Evolutionary conservation across 2,329 filamentous ascomycete genomes (phyloP).

Genomic region (Chrysoporthe cubensis): DNA sequence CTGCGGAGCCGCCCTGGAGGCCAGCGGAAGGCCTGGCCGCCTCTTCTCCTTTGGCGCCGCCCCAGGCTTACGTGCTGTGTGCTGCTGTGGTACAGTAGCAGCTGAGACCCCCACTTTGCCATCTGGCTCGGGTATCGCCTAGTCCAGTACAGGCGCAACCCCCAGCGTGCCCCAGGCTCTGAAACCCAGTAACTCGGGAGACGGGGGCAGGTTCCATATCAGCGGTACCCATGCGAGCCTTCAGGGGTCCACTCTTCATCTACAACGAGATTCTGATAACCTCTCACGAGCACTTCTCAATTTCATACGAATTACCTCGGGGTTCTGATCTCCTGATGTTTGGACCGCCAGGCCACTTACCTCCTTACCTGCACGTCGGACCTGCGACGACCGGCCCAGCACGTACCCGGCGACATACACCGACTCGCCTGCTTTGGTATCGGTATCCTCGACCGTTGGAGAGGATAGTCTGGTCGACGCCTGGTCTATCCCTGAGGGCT

Average conservation of each 20-base stretch:
- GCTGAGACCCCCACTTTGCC: neutral
- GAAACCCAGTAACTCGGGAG: neutral
- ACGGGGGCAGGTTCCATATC: neutral
- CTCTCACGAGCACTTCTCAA: constrained; percentile 2
- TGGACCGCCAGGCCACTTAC: neutral
- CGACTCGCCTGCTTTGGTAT: no score
- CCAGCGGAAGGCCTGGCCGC: neutral
- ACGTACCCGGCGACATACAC: no score
- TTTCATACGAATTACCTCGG: constrained; percentile 1
- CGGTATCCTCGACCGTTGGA: no score
- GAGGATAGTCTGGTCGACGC: no score
- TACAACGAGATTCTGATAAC: constrained; percentile 11
- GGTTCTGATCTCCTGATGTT: neutral
- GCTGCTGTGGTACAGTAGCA: no score
- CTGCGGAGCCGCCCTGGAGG: neutral
- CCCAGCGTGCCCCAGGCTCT: neutral
- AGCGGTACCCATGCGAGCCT: neutral
- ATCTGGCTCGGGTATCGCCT: neutral
- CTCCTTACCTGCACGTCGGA: neutral
- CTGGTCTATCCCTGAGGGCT: no score
- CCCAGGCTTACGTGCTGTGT: neutral
- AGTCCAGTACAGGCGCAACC: neutral
- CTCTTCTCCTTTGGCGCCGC: neutral
- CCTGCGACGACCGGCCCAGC: no score
- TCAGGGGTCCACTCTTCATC: constrained; percentile 14